Evolutionary conservation across 2,329 filamentous ascomycete genomes (phyloP), one percentile per base, ranked within the genome.

Genomic region (Neonectria punicea): DNA sequence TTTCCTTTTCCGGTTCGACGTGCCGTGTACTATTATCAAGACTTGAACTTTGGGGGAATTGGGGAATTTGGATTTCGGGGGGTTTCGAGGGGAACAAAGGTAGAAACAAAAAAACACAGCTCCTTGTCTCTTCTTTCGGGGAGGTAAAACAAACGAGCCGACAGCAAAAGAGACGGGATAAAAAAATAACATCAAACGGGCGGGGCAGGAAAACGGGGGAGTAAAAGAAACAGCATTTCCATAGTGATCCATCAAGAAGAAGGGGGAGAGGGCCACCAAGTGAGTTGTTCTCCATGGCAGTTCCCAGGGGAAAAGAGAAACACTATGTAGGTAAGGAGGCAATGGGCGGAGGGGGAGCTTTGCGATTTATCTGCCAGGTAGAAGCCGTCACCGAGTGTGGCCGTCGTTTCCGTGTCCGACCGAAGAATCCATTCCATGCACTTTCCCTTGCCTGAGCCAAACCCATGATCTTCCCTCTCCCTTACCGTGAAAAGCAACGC

Each of bases 381-480:
- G 71, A 67, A 68, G 53, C 71, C 72, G 72, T 73, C 70, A 73
- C 63, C 66, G 60, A 67, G 58, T 63, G 53, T 68, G 69, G 57
- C 69, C 54, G 70, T 69, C 64, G 59, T 66, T 65, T 71, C 67
- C 69, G 65, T 68, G 67, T 73, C 70, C 65, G 68, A 69, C 66
- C 64, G 70, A 73, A 73, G 70, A 71, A 67, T 74, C 77, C 76
- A 76, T 78, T 76, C 76, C 78, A 74, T 75, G 76, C 76, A 80
- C 78, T 78, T 79, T 74, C 70, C 79, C 78, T 70, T 73, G 61
- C 74, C 73, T 75, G 75, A 76, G 76, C 74, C 71, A 76, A 78
- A 80, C 76, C 78, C 77, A 76, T 77, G 70, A 74, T 74, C 77
- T 73, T 75, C 72, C 74, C 79, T 75, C 75, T 75, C 75, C 76